Evolutionary conservation across 202 grass and related monocot species (phyloP).

Genomic region (Cymbopogon flexuosus): DNA sequence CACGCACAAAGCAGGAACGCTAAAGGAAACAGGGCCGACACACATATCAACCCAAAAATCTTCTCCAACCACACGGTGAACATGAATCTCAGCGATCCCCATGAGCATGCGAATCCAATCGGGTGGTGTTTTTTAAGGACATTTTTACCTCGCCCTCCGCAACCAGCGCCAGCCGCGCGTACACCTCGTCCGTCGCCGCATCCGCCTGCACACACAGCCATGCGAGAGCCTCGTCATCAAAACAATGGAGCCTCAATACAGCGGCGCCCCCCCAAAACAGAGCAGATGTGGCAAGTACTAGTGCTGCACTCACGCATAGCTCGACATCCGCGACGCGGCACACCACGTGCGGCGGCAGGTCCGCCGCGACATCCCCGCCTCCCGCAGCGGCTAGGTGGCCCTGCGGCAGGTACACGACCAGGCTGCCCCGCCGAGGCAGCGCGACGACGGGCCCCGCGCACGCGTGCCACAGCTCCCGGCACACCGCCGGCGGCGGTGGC

Average conservation of each 20-base stretch:
- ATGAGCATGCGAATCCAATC: background rate
- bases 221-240: background rate
- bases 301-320: conserved; percentile 63
- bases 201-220: conserved; percentile 61
- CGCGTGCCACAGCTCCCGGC: conserved; percentile 89
- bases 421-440: conserved; percentile 71
- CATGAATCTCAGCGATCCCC: background rate
- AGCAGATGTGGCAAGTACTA: background rate
- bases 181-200: conserved; percentile 77
- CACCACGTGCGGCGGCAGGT: conserved; percentile 71
- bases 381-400: conserved; percentile 70
- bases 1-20: background rate
- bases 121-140: background rate
- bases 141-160: conserved; percentile 61
- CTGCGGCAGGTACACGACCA: conserved; percentile 92
- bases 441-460: conserved; percentile 76
- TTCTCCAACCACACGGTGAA: background rate
- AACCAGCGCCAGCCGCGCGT: conserved; percentile 66
- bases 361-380: conserved; percentile 24
- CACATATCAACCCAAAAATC: background rate
- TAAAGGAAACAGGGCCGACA: background rate
- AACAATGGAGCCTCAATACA: background rate
- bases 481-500: conserved; percentile 27
- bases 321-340: conserved; percentile 79
- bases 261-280: conserved; percentile 11